phyloP scores from a whole-genome alignment of 768 basidiomycete species.

The Lanmaoa rubissima region DNA sequence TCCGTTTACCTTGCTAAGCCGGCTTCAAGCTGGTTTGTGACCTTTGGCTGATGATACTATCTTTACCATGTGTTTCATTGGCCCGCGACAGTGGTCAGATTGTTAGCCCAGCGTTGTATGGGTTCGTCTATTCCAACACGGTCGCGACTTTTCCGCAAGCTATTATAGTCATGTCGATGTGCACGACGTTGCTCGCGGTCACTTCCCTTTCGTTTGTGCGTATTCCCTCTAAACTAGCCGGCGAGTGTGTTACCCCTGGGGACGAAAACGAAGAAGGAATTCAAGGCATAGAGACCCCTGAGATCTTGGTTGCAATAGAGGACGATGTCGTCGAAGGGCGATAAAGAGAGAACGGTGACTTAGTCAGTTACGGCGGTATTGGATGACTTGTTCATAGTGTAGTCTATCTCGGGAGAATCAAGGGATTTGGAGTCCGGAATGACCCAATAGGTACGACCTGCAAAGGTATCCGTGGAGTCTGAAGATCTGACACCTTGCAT shows the following conservation, averaged over 20 bases:
- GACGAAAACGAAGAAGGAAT: constrained; percentile 5
- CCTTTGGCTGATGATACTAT: neutral
- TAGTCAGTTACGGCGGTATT: neutral
- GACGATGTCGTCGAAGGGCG: constrained; percentile 1
- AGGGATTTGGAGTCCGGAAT: neutral
- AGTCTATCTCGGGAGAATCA: neutral
- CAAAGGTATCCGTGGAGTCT: neutral
- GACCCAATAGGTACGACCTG: neutral
- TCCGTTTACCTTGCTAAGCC: neutral
- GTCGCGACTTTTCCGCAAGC: constrained; percentile 67
- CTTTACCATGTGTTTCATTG: neutral
- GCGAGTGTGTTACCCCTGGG: neutral
- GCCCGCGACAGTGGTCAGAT: constrained; percentile 52
- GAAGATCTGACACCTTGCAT: neutral
- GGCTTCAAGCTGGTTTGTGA: neutral
- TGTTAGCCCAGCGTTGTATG: constrained; percentile 70
- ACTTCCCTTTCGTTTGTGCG: constrained; percentile 48
- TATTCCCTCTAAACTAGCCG: constrained; percentile 23
- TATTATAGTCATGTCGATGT: constrained; percentile 61
- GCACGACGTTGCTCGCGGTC: constrained; percentile 41
- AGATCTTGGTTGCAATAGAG: neutral
- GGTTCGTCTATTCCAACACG: constrained; percentile 66
- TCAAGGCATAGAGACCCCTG: neutral
- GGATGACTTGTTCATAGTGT: neutral
- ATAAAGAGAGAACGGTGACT: neutral